Evolutionary conservation across 2,329 filamentous ascomycete species (phyloP).

Genomic region (Colletotrichum godetiae): DNA sequence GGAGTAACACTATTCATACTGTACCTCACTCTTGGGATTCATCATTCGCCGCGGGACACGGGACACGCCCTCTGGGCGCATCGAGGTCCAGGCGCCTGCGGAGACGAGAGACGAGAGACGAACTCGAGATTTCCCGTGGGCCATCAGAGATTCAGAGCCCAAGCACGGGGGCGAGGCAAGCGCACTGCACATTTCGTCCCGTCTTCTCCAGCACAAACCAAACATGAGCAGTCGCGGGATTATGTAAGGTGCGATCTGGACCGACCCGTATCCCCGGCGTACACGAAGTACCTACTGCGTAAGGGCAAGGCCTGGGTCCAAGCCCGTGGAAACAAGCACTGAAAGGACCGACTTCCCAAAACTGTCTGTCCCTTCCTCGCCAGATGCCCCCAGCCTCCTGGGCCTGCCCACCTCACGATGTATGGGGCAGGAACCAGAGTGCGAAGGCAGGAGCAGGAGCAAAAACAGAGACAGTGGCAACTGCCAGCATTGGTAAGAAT

Average conservation of each 20-base stretch:
- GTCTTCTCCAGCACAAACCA: not conserved
- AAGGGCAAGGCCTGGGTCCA: not conserved
- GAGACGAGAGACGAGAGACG: slow-evolving; percentile 10
- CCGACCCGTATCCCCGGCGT: not conserved
- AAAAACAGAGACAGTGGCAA: not conserved
- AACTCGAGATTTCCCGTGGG: not conserved
- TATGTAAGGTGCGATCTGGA: not conserved
- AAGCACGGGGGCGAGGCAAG: not conserved
- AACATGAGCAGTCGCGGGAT: not conserved
- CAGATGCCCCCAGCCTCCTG: not conserved
- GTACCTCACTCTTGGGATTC: not conserved
- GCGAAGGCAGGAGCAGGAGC: not conserved
- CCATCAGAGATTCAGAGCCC: not conserved
- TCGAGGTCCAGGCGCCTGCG: slow-evolving; percentile 10
- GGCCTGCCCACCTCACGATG: not conserved
- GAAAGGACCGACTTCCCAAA: not conserved
- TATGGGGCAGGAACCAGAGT: not conserved
- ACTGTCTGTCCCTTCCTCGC: not conserved
- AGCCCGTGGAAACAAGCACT: not conserved
- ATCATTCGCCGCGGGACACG: not conserved
- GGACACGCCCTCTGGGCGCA: slow-evolving; percentile 8
- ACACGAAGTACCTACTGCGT: not conserved
- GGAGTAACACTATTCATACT: not conserved
- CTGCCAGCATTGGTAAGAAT: not conserved
- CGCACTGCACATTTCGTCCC: not conserved